Base-by-base conservation (phyloP, 2,329 filamentous ascomycete species). In the Colletotrichum tabaci region DNA sequence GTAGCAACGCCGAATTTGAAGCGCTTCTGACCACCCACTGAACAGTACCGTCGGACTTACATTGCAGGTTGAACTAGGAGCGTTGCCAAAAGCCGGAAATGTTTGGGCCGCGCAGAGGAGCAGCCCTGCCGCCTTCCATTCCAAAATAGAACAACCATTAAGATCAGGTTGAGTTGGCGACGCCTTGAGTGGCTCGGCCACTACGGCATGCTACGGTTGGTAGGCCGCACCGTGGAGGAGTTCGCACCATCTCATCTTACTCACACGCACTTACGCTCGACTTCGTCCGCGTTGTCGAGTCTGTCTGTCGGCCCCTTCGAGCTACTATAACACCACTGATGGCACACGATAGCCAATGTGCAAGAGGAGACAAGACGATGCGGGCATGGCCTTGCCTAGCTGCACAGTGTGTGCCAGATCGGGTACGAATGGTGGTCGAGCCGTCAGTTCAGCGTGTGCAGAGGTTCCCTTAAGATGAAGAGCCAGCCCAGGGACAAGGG, bases 351-450 rank as follows among this genome's bases (percentile, higher is more conserved):
- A 2, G 12, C 30, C 56, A 13, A 30, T 15, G 58, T 61, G 26
- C 16, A 16, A 21, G 46, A 42, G 9, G 18, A 6, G 12, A 40
- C 26, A 26, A 65, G 61, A 23, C 16, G n/a, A 47, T 26, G 9
- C 26, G 40, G 47, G 40, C 21, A 44, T 53, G 49, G 13, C 15
- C 52, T 30, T 30, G 30, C 30, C 4, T 30, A 64, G 50, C 35
- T 23, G 23, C 44, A 21, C 35, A 9, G 21, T 30, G 42, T 67
- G 52, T 52, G 40, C 53, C 53, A 35, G 66, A 42, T 67, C 44
- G 53, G 47, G 26, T 44, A 40, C 53, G 46, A 46, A 40, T 69
- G 47, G 26, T 53, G 46, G 47, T 58, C 47, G 26, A 66, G 53
- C 61, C 53, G 61, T 66, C 61, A 18, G 57, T 30, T 21, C 23